These are phyloP conservation scores for Tetracladium marchalianum DNA, from an alignment of 495 filamentous ascomycete species.

Conservation along the genomic window DNA sequence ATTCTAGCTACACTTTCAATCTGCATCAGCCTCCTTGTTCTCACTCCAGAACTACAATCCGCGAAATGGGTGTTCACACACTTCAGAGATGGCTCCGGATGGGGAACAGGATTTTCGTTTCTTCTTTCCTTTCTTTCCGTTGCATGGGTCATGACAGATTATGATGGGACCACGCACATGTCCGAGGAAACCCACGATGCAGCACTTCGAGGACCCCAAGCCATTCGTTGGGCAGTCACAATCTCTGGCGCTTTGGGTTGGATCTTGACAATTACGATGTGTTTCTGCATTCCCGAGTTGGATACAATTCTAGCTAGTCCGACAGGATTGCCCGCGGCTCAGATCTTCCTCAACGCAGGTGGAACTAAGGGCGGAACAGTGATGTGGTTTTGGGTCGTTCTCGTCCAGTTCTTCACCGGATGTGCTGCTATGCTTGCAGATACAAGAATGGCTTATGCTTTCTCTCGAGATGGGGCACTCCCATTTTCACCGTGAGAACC, in stretches of 20 bases:
- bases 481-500: slow-evolving; percentile 49
- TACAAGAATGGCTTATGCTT: slow-evolving; percentile 65
- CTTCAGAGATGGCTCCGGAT: slow-evolving; percentile 27
- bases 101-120: slow-evolving; percentile 15
- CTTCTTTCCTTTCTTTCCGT: slow-evolving; percentile 49
- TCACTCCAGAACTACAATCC: slow-evolving; percentile 54
- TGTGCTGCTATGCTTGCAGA: slow-evolving; percentile 63
- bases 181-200: slow-evolving; percentile 67
- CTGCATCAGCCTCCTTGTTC: slow-evolving; percentile 48
- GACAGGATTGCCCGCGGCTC: slow-evolving; percentile 57
- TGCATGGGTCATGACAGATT: slow-evolving; percentile 70
- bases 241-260: slow-evolving; percentile 51
- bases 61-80: slow-evolving; percentile 58
- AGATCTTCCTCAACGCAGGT: slow-evolving; percentile 62
- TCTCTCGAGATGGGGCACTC: slow-evolving; percentile 58
- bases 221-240: slow-evolving; percentile 53
- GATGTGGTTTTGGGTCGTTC: slow-evolving; percentile 62
- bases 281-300: slow-evolving; percentile 59
- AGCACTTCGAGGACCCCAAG: slow-evolving; percentile 53
- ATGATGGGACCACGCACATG: slow-evolving; percentile 68
- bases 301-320: slow-evolving; percentile 50
- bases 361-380: slow-evolving; percentile 47
- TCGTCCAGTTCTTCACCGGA: slow-evolving; percentile 64
- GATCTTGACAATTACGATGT: slow-evolving; percentile 57
- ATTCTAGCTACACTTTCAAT: slow-evolving; percentile 49